Evolutionary conservation across 306 rosid genomes (phyloP).

Genomic region (Acmispon strigosus): DNA sequence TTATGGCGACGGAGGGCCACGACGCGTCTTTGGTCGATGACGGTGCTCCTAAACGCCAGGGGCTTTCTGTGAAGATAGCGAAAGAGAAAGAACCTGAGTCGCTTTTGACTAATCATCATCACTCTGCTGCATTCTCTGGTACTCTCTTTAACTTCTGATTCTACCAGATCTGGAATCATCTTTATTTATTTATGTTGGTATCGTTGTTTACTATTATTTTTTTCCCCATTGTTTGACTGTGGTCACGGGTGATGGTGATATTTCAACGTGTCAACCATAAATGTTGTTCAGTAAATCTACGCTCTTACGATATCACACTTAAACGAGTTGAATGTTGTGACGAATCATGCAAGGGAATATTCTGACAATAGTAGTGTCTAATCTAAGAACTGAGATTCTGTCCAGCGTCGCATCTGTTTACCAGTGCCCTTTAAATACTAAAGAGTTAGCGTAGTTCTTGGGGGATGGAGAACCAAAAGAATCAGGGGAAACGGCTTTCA

Average conservation of each 20-base stretch:
- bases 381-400: background rate
- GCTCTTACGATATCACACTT: no score
- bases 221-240: background rate
- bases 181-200: background rate
- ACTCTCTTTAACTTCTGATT: background rate
- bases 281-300: no score
- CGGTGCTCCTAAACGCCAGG: background rate
- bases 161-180: background rate
- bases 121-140: conserved; percentile 37
- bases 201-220: background rate
- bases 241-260: background rate
- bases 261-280: background rate
- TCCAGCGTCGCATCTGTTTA: background rate
- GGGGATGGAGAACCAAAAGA: background rate
- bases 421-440: background rate
- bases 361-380: background rate
- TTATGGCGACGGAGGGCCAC: conserved; percentile 32
- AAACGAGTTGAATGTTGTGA: background rate
- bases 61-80: conserved; percentile 3
- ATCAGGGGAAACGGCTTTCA: background rate
- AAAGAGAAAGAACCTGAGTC: conserved; percentile 14
- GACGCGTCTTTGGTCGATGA: conserved; percentile 4
- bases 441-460: background rate
- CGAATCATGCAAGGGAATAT: background rate
- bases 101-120: conserved; percentile 9